Evolutionary conservation across 768 basidiomycete species (phyloP), one percentile per base, ranked within the genome.

Genomic region (Paxillus rubicundulus): DNA sequence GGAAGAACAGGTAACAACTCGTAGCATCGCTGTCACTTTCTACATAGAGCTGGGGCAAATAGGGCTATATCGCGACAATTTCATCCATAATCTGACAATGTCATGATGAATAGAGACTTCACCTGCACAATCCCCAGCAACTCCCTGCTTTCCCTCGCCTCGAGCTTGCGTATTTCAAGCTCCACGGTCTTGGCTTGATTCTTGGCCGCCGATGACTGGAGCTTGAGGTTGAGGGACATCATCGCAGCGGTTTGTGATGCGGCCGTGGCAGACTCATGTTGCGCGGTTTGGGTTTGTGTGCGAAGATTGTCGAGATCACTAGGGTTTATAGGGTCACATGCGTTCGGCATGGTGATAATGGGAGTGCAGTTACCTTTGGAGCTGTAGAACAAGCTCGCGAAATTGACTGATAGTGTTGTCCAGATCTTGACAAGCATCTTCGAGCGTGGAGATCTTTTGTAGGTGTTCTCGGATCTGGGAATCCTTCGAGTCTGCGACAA

Each of bases 191-290:
- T 86, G 5, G 90, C 86, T 61, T 96, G 95, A 57, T 90, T 89
- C 79, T 96, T 97, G 28, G 87, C 79, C 0, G 89, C 93, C 2
- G 92, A 82, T 0, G 90, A 90, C 68, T 98, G 96, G 5, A 99
- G 79, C 67, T 92, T 97, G 68, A 97, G 80, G 68, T 98, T 98
- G 47, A 97, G 76, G 42, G 93, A 92, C 79, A 98, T 86, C 77
- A 98, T 87, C 2, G 90, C 89, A 3, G 95, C 95, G 0, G 91
- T 88, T 62, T 98, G 94, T 1, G 87, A 89, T 13, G 83, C 86
- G 14, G 92, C 89, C 0, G 84, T 82, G 1, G 88, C 87, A 3
- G 89, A 89, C 65, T 94, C 90, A 24, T 80, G 78, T 60, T 92
- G 89, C 1, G 89, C 90, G 0, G 85, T 87, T 62, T 91, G 88